phyloP scores from a whole-genome alignment of 495 filamentous ascomycete species.

The Beverwykella pulmonaria region DNA sequence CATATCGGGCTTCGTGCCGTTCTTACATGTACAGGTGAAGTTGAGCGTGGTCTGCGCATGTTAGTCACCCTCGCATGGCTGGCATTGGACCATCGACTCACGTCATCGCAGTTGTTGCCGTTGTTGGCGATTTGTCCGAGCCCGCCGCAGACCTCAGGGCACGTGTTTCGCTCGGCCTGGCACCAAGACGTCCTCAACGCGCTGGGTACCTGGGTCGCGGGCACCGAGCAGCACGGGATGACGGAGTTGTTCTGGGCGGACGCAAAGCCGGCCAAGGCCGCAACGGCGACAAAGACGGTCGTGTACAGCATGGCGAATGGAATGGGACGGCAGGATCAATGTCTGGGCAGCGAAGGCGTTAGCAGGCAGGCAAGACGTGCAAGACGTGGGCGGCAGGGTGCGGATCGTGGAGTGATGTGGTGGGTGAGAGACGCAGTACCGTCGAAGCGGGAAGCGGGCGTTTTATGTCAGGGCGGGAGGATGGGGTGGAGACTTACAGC shows the following conservation, averaged over 20 bases:
- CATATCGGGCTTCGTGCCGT: constrained; percentile 57
- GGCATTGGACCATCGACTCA: constrained; percentile 29
- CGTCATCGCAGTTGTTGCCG: constrained; percentile 45
- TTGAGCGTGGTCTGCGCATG: constrained; percentile 51
- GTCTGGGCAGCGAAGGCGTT: constrained; percentile 21
- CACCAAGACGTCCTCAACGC: constrained; percentile 40
- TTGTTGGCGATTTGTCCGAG: constrained; percentile 14
- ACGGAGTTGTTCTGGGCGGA: constrained; percentile 46
- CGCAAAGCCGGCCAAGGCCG: constrained; percentile 43
- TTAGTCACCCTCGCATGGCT: background rate
- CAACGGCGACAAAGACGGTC: constrained; percentile 42
- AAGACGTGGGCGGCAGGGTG: background rate
- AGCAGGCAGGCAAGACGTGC: background rate
- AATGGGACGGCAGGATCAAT: constrained; percentile 29
- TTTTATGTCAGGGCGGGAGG: background rate
- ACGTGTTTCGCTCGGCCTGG: constrained; percentile 42
- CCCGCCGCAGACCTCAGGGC: constrained; percentile 47
- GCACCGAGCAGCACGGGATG: constrained; percentile 34
- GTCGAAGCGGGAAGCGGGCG: background rate
- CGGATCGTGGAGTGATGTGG: background rate
- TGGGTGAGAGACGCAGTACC: background rate
- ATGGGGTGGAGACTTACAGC: constrained; percentile 18
- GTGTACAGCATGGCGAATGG: constrained; percentile 45
- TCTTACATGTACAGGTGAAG: constrained; percentile 59
- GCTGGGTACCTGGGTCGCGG: constrained; percentile 27